These are phyloP conservation scores for Aspergillus carbonarius DNA, from an alignment of 2,329 filamentous ascomycete species.

Conservation along the genomic window DNA sequence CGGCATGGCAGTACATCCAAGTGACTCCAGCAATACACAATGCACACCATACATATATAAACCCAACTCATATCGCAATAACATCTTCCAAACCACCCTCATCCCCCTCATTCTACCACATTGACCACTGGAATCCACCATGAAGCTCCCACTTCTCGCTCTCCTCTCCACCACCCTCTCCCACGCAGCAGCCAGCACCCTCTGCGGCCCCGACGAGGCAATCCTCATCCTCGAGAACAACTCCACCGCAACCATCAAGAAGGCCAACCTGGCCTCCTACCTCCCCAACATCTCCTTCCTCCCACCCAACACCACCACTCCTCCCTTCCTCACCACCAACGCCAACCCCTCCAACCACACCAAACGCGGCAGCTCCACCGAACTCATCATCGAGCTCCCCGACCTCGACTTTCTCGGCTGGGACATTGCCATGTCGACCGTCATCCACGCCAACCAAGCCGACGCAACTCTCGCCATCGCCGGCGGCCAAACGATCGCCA, in stretches of 20 bases:
- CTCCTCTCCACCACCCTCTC: background rate
- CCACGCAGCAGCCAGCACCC: background rate
- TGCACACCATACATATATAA: background rate
- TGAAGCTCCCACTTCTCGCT: background rate
- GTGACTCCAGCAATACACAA: background rate
- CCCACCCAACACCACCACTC: background rate
- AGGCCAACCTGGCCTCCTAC: conserved; percentile 10
- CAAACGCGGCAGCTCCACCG: conserved; percentile 7
- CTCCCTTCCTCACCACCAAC: background rate
- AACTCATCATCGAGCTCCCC: conserved; percentile 17
- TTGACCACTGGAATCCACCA: background rate
- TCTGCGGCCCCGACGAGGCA: conserved; percentile 8
- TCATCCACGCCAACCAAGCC: conserved; percentile 16
- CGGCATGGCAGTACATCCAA: background rate
- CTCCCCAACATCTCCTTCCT: conserved; percentile 5
- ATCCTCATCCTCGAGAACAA: conserved; percentile 11
- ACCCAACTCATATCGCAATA: background rate
- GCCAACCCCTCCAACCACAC: background rate
- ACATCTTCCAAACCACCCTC: background rate
- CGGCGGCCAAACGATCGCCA: conserved; percentile 13
- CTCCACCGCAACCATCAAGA: conserved; percentile 13
- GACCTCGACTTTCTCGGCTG: conserved; percentile 20
- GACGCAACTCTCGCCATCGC: conserved; percentile 16
- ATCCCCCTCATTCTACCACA: too few species aligned
- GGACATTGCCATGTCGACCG: conserved; percentile 20